Percentiles rank a stretch among this genome's conserved stretches.
These are phyloP conservation scores for Paxillus ammoniavirescens DNA, from an alignment of 768 basidiomycete genomes.

Conservation along the genomic window DNA sequence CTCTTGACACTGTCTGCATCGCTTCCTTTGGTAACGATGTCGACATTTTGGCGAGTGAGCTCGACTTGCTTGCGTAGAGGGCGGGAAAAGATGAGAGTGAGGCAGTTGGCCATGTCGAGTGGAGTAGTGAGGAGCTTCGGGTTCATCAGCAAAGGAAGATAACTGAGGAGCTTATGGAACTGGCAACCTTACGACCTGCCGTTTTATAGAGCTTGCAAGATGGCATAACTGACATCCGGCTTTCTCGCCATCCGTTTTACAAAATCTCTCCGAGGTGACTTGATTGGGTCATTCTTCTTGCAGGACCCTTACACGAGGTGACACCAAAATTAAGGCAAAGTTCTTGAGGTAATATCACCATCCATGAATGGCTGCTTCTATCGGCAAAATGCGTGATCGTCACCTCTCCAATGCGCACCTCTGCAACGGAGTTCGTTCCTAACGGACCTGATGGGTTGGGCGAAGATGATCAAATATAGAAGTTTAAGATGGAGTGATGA, in stretches of 20 bases:
- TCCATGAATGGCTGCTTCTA: conserved; percentile 20
- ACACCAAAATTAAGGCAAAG: conserved; percentile 23
- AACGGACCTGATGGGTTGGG: conserved; percentile 15
- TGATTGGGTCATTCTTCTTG: conserved; percentile 10
- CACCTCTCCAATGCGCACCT: conserved; percentile 22
- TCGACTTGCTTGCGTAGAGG: conserved; percentile 21
- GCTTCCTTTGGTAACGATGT: conserved; percentile 17
- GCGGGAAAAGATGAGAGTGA: conserved; percentile 20
- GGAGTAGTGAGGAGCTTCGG: conserved; percentile 19
- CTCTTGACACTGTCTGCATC: conserved; percentile 30
- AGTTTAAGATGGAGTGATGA: conserved; percentile 17
- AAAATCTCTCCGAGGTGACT: conserved; percentile 18
- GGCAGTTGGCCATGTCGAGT: conserved; percentile 27
- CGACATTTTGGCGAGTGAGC: conserved; percentile 18
- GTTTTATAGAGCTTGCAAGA: conserved; percentile 24
- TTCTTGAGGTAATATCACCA: conserved; percentile 34
- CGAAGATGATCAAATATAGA: conserved; percentile 14
- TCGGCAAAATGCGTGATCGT: conserved; percentile 33
- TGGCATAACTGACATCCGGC: conserved; percentile 17
- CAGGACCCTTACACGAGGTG: conserved; percentile 26
- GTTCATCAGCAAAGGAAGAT: conserved; percentile 20
- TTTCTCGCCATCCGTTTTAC: conserved; percentile 11
- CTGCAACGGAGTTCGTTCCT: conserved; percentile 26
- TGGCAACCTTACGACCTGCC: conserved; percentile 2
- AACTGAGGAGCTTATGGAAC: conserved; percentile 4